Evolutionary conservation across 768 basidiomycete species (phyloP).

Genomic region (Tylopilus vinaceipallidus): DNA sequence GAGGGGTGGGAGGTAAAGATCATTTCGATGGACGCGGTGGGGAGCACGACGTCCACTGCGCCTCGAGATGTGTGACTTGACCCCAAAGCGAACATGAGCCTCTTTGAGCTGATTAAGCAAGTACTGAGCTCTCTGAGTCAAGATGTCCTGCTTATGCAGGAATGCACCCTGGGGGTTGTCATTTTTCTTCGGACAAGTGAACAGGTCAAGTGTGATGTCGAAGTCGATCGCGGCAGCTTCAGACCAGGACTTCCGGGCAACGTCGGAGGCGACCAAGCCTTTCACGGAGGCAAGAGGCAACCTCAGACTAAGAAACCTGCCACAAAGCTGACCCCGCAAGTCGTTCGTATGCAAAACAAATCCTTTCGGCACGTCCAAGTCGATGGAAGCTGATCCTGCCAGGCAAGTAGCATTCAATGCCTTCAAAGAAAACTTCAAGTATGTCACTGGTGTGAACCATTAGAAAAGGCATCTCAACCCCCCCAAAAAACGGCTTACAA

Average conservation of each 20-base stretch:
- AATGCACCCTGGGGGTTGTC: constrained; percentile 62
- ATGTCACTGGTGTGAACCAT: constrained; percentile 62
- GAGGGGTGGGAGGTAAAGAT: constrained; percentile 49
- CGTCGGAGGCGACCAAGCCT: constrained; percentile 45
- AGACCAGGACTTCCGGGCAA: constrained; percentile 53
- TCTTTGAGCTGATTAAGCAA: constrained; percentile 42
- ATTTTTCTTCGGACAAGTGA: constrained; percentile 55
- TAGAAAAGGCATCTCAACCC: background rate
- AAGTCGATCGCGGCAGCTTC: constrained; percentile 55
- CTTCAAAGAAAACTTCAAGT: constrained; percentile 65
- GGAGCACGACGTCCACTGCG: constrained; percentile 3
- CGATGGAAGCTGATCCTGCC: constrained; percentile 50
- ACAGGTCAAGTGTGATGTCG: constrained; percentile 67
- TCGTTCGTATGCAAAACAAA: constrained; percentile 72
- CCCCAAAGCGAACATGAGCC: constrained; percentile 9
- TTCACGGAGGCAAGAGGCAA: constrained; percentile 51
- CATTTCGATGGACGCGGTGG: constrained; percentile 39
- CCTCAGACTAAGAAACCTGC: constrained; percentile 58
- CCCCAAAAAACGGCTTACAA: constrained; percentile 43
- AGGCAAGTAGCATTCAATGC: constrained; percentile 56
- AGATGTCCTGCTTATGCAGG: constrained; percentile 64
- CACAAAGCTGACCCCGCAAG: constrained; percentile 63
- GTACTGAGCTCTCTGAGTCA: constrained; percentile 59
- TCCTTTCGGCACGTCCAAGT: constrained; percentile 56
- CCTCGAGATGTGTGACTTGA: background rate